Percentiles rank a stretch among this genome's conserved stretches.
These are phyloP conservation scores for Amanita polypyramis DNA, from an alignment of 768 basidiomycete species.

Conservation along the genomic window DNA sequence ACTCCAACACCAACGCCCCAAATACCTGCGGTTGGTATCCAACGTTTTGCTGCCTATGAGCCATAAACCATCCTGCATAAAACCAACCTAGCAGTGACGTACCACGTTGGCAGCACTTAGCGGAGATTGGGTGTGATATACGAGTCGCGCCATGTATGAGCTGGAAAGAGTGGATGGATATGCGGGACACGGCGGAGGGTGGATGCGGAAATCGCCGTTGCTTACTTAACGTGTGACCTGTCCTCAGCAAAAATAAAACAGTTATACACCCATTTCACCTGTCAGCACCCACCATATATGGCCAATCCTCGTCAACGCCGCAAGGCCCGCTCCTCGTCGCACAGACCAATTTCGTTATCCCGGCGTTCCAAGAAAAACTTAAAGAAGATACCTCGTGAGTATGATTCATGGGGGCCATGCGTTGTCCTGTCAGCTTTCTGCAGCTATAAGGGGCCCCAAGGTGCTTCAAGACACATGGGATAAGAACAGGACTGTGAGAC, in stretches of 20 bases:
- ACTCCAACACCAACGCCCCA: slow-evolving; percentile 69
- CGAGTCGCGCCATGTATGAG: slow-evolving; percentile 31
- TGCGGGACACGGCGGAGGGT: slow-evolving; percentile 2
- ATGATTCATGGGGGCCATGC: no score
- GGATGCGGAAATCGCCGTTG: not conserved
- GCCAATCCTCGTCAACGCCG: slow-evolving; percentile 90
- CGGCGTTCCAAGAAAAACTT: slow-evolving; percentile 62
- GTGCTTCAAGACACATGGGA: slow-evolving; percentile 83
- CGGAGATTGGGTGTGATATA: slow-evolving; percentile 29
- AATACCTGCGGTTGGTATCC: slow-evolving; percentile 49
- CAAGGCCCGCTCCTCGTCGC: slow-evolving; percentile 71
- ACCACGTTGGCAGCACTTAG: slow-evolving; percentile 27
- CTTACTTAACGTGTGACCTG: no score
- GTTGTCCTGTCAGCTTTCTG: slow-evolving; percentile 9
- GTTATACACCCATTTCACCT: not conserved
- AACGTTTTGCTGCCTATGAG: slow-evolving; percentile 41
- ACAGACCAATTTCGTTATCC: slow-evolving; percentile 66
- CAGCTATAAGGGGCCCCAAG: slow-evolving; percentile 76
- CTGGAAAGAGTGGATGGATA: not conserved
- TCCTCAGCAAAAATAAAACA: not conserved
- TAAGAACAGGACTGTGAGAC: slow-evolving; percentile 72
- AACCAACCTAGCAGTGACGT: slow-evolving; percentile 10
- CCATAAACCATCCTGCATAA: not conserved
- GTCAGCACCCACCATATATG: slow-evolving; percentile 34
- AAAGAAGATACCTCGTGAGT: slow-evolving; percentile 70